phyloP scores from a whole-genome alignment of 169 alveolate species.

The Blepharisma undulans region DNA sequence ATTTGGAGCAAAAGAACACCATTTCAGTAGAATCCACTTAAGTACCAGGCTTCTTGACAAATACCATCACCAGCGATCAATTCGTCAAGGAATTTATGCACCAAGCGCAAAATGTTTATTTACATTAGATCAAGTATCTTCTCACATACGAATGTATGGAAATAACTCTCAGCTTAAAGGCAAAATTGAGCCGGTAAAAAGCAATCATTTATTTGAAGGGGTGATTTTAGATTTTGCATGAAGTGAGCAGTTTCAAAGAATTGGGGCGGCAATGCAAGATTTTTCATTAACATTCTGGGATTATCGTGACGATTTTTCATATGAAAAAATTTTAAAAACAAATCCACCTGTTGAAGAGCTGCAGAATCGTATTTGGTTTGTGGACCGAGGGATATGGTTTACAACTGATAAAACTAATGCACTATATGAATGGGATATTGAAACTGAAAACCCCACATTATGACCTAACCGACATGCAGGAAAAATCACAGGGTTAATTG shows the following conservation, averaged over 20 bases:
- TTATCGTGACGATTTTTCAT: slow-evolving; percentile 49
- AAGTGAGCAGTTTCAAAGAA: slow-evolving; percentile 43
- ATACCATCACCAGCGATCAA: not conserved
- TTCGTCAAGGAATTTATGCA: not conserved
- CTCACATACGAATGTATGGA: not conserved
- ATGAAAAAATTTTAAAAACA: slow-evolving; percentile 50
- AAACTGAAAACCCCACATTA: slow-evolving; percentile 37
- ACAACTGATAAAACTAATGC: slow-evolving; percentile 46
- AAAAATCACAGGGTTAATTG: slow-evolving; percentile 50
- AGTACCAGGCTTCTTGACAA: not conserved
- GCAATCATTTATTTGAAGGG: slow-evolving; percentile 46
- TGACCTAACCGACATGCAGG: slow-evolving; percentile 51
- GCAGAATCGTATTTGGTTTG: slow-evolving; percentile 44
- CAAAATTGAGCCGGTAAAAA: slow-evolving; percentile 1
- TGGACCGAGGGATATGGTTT: slow-evolving; percentile 54
- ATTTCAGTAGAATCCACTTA: not conserved
- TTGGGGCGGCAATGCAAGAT: slow-evolving; percentile 59
- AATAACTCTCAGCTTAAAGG: slow-evolving; percentile 4
- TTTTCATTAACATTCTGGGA: slow-evolving; percentile 56
- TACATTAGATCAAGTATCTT: not conserved
- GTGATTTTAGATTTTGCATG: slow-evolving; percentile 56
- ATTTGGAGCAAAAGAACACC: not conserved
- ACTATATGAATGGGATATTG: slow-evolving; percentile 52
- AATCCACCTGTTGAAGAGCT: slow-evolving; percentile 38
- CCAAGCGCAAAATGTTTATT: not conserved